Evolutionary conservation across 2,329 filamentous ascomycete species (phyloP), one percentile per base, ranked within the genome.

Genomic region (Aspergillus latus): DNA sequence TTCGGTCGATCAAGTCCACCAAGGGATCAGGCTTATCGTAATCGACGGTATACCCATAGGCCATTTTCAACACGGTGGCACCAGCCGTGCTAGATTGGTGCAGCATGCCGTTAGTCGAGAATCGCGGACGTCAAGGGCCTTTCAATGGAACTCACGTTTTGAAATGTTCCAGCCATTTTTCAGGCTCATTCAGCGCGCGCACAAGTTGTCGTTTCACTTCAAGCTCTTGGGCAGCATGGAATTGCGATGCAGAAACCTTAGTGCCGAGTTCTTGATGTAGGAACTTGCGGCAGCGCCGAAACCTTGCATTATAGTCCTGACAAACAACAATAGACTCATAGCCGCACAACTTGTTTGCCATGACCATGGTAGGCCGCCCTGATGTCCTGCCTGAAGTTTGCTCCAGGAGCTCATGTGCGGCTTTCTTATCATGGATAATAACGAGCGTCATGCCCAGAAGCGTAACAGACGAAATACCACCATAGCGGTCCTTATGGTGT

Each of bases 221-320:
- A 2, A 67, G 62, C 37, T 80, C 74, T 56, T 82, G 76, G 0
- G 79, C 16, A 0, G 59, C 34, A 21, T 76, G 62, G 56, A 78
- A 80, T 11, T 72, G 69, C 1, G 72, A 59, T 1, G 76, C 72
- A 0, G 70, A 60, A 0, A 62, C 56, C 40, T 75, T 78, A 0
- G 77, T 75, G 1, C 80, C 80, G 2, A 83, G 69, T 7, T 76
- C 67, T 9, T 73, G 71, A 40, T 72, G 67, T 37, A 78, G 68
- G n/a, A 76, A 68, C 62, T 77, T 82, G 3, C 81, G 77, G 26
- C 78, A 73, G 1, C 64, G 66, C 21, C 69, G 71, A 16, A 75
- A 74, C 0, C 62, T 68, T 4, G 70, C 64, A n/a, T 72, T 71
- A 50, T 77, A 74, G 13, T 63, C 64, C 13, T 66, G 63, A 16